phyloP scores from a whole-genome alignment of 305 asterid species.

The Rubia peregrina region DNA sequence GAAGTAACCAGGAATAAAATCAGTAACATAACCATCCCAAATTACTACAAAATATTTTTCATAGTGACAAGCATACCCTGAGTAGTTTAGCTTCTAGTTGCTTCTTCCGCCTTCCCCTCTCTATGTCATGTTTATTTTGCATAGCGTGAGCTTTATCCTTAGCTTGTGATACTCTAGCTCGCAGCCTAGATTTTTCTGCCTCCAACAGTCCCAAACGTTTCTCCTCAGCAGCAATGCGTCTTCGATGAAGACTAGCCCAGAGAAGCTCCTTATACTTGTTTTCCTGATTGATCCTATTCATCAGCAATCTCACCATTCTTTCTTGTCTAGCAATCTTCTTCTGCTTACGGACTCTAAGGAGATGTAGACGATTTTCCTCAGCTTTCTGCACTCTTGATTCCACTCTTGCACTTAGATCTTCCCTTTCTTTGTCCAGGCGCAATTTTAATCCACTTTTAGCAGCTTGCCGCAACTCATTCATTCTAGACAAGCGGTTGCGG shows the following conservation, averaged over 20 bases:
- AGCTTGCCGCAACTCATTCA: constrained; percentile 70
- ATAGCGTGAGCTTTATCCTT: constrained; percentile 51
- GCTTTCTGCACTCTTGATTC: constrained; percentile 69
- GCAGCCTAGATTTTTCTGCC: constrained; percentile 71
- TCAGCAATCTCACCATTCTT: constrained; percentile 59
- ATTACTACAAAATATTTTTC: neutral
- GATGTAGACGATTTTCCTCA: constrained; percentile 63
- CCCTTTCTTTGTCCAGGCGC: constrained; percentile 59
- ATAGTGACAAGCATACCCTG: constrained; percentile 35
- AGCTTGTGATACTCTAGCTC: constrained; percentile 54
- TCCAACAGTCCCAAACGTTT: constrained; percentile 69
- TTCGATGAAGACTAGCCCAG: constrained; percentile 58
- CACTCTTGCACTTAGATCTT: constrained; percentile 65
- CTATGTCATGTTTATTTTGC: constrained; percentile 53
- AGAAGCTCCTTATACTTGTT: constrained; percentile 73
- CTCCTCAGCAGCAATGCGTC: constrained; percentile 79
- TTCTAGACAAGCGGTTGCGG: constrained; percentile 70
- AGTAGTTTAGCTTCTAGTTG: constrained; percentile 67
- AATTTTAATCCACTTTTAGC: constrained; percentile 63
- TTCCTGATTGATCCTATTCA: constrained; percentile 57
- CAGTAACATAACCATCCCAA: neutral
- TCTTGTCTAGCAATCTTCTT: constrained; percentile 62
- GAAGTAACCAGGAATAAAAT: constrained; percentile 12
- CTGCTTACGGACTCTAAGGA: constrained; percentile 59
- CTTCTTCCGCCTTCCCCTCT: constrained; percentile 57